phyloP scores from a whole-genome alignment of 208 protist genomes.

The Crithidia expoeki region DNA sequence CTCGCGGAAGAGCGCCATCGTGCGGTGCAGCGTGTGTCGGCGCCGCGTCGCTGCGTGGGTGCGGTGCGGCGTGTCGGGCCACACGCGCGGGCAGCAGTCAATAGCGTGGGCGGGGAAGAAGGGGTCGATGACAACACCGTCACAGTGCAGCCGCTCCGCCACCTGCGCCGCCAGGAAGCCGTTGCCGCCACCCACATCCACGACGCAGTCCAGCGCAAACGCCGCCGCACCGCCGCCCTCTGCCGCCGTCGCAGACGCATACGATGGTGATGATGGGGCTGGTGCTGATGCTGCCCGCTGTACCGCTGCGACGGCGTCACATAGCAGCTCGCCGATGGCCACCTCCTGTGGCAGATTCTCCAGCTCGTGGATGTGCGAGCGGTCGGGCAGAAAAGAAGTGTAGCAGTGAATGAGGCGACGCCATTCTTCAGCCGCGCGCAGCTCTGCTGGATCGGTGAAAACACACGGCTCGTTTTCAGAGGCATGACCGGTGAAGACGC shows the following conservation, averaged over 20 bases:
- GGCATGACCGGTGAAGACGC: neutral
- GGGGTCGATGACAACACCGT: constrained; percentile 73
- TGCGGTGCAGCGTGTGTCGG: constrained; percentile 41
- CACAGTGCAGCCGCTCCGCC: constrained; percentile 62
- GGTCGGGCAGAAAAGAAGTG: constrained; percentile 72
- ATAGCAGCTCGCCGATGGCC: constrained; percentile 70
- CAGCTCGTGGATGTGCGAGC: constrained; percentile 79
- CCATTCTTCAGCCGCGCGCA: constrained; percentile 29
- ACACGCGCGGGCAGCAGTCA: constrained; percentile 64
- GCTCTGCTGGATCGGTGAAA: neutral
- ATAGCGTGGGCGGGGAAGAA: constrained; percentile 74
- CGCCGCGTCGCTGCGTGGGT: constrained; percentile 39
- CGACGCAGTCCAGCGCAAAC: constrained; percentile 45
- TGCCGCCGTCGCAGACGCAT: neutral
- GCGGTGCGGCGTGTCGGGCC: constrained; percentile 48
- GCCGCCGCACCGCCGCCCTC: neutral
- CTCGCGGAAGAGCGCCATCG: constrained; percentile 48
- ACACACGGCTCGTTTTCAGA: neutral
- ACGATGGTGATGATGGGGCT: no score
- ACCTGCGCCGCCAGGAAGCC: constrained; percentile 77
- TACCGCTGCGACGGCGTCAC: constrained; percentile 20
- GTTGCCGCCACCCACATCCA: constrained; percentile 86
- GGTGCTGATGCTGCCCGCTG: neutral
- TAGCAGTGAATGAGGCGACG: constrained; percentile 59
- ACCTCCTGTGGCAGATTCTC: constrained; percentile 88